A percentile compares a stretch with the other conserved stretches of the same genome.
Evolutionary conservation across 495 filamentous ascomycete genomes (phyloP).

Genomic region (Beverwykella pulmonaria): DNA sequence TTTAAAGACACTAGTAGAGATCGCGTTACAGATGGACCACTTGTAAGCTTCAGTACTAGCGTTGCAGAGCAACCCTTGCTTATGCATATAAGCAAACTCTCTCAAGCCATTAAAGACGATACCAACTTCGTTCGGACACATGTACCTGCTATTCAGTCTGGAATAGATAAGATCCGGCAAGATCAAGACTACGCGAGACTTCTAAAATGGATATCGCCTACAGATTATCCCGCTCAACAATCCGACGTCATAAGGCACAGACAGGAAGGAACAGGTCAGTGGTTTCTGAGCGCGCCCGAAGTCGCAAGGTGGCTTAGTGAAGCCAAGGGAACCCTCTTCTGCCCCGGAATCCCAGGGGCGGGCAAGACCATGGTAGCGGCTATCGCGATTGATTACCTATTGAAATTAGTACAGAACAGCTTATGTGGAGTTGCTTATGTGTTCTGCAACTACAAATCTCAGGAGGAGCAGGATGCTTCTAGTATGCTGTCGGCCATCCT

Average conservation of each 20-base stretch:
- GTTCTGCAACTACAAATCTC: not conserved
- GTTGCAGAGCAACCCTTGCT: not conserved
- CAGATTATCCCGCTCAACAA: slow-evolving; percentile 39
- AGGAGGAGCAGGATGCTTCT: not conserved
- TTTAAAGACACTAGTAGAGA: too few relatives aligned
- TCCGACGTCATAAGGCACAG: slow-evolving; percentile 42
- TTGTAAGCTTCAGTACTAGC: slow-evolving; percentile 35
- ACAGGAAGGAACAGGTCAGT: slow-evolving; percentile 48
- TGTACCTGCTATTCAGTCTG: slow-evolving; percentile 2
- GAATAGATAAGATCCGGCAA: not conserved
- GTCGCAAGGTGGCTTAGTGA: slow-evolving; percentile 46
- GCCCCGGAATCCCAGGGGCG: not conserved
- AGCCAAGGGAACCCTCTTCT: slow-evolving; percentile 41
- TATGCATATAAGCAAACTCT: slow-evolving; percentile 13
- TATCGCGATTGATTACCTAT: not conserved
- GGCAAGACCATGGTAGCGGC: not conserved
- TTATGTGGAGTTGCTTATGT: not conserved
- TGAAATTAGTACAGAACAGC: not conserved
- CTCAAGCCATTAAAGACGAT: too few relatives aligned
- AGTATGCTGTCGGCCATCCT: not conserved
- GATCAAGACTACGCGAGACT: not conserved
- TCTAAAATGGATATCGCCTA: slow-evolving; percentile 28
- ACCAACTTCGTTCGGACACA: slow-evolving; percentile 2
- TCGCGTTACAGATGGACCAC: slow-evolving; percentile 41
- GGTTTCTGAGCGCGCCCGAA: slow-evolving; percentile 46